Conservation (phyloP, 129 eudicot genomes). For the Mikania micrantha region DNA sequence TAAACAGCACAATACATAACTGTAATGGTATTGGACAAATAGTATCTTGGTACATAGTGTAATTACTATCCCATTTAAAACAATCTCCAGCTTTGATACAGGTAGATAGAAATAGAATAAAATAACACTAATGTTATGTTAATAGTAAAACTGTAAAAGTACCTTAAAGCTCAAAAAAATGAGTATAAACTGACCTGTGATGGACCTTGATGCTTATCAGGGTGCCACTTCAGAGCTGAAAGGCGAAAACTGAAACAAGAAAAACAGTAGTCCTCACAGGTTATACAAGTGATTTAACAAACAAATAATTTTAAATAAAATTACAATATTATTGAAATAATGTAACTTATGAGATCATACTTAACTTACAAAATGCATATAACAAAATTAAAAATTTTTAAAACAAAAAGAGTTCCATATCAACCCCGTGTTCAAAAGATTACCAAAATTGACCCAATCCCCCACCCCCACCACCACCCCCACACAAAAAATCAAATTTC, state of each 20-base stretch:
- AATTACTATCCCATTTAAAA: neutral
- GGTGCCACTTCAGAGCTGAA: conserved; percentile 98
- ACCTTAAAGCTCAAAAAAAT: neutral
- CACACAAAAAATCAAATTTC: too few species aligned
- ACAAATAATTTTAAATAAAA: neutral
- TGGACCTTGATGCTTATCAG: conserved; percentile 87
- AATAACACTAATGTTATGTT: neutral
- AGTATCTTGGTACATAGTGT: neutral
- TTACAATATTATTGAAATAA: neutral
- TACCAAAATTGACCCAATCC: neutral
- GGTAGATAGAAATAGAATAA: neutral
- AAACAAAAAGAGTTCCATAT: neutral
- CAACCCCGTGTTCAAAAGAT: neutral
- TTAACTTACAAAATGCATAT: neutral
- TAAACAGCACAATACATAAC: neutral
- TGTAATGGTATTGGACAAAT: neutral
- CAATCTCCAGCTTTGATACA: neutral
- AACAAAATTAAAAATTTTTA: neutral
- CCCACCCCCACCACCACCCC: neutral
- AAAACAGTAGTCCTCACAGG: neutral
- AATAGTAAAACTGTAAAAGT: neutral
- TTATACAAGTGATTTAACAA: neutral
- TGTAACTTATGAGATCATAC: neutral
- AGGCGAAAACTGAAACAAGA: conserved; percentile 67
- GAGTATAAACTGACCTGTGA: conserved; percentile 50